A percentile compares a stretch with the other conserved stretches of the same genome.
Conservation (phyloP, 1,139 yeast species). For the Sporopachydermia cereana region DNA sequence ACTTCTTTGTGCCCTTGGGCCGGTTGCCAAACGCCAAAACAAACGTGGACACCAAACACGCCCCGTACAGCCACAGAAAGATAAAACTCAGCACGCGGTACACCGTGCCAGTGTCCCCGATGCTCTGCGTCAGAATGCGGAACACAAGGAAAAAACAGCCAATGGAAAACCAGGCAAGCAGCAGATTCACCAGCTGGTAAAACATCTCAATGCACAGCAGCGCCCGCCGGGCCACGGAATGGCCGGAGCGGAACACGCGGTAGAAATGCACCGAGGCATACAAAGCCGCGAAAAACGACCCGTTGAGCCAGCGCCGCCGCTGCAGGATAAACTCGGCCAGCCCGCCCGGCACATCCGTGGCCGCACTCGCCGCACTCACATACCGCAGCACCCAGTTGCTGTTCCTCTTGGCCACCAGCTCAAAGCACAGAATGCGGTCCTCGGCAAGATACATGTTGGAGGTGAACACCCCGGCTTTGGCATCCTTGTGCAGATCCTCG, state of each 20-base stretch:
- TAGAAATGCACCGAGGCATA: conserved; percentile 66
- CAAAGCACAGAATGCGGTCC: conserved; percentile 74
- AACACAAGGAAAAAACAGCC: conserved; percentile 71
- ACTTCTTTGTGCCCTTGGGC: conserved; percentile 81
- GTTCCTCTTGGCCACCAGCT: conserved; percentile 59
- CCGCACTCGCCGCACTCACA: conserved; percentile 68
- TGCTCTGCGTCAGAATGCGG: conserved; percentile 55
- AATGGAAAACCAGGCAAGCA: conserved; percentile 72
- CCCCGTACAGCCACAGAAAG: conserved; percentile 80
- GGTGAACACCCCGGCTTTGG: conserved; percentile 56
- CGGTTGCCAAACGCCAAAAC: conserved; percentile 88
- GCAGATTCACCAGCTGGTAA: conserved; percentile 52
- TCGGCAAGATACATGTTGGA: conserved; percentile 82
- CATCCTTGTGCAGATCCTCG: conserved; percentile 51
- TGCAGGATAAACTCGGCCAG: conserved; percentile 66
- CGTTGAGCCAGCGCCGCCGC: conserved; percentile 78
- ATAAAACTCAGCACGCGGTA: conserved; percentile 63
- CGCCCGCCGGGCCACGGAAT: conserved; percentile 48
- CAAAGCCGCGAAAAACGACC: conserved; percentile 73
- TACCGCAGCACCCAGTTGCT: conserved; percentile 55
- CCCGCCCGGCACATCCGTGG: conserved; percentile 72
- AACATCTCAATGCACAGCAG: conserved; percentile 57
- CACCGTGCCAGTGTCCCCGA: conserved; percentile 41
- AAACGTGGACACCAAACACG: conserved; percentile 83
- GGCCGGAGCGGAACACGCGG: conserved; percentile 58